Base-by-base conservation (phyloP, 805 yeast species). In the Hanseniaspora opuntiae region DNA sequence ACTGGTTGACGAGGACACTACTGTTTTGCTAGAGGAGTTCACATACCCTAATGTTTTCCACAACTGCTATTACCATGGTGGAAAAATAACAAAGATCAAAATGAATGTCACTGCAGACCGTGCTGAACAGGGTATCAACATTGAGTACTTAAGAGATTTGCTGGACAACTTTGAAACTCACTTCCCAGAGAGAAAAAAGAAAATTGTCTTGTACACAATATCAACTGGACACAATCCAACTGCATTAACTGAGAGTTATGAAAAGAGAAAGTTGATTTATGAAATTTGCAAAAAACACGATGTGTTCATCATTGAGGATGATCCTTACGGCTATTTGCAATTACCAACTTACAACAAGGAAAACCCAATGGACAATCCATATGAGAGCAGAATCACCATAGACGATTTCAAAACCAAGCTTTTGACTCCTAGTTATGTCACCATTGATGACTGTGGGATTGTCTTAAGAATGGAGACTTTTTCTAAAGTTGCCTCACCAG, bases 181-280 rank as follows among this genome's bases (percentile, higher is more conserved):
- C 16, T 65, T 74, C 36, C 80, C 82, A 3, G 75, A 69, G 40
- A 50, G 44, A 37, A 67, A 69, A 39, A 77, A 69, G 58, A 86
- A 87, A 25, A 78, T 75, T 60, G 73, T 75, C 1, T 63, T 81
- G 38, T 82, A 82, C 65, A 79, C 85, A 7, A 79, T 82, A 58
- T 76, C 84, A 37, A 79, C 81, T 14, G 86, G 86, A 22, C 87
- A 82, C 61, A 82, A 82, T 63, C 87, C 87, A 35, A 72, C 79
- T 6, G 86, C 86, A 6, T 64, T 76, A 54, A 74, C 84, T 0
- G 75, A 76, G 55, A 57, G 73, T 10, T 54, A 69, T 38, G 80
- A 72, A 45, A 71, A 73, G 56, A 71, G 83, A 55, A 64, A 67
- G 47, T 64, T 68, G 60, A 71, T 82, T 37, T 77, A 75, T 57